phyloP scores from a whole-genome alignment of 129 eudicot species.

The Lactuca saligna region DNA sequence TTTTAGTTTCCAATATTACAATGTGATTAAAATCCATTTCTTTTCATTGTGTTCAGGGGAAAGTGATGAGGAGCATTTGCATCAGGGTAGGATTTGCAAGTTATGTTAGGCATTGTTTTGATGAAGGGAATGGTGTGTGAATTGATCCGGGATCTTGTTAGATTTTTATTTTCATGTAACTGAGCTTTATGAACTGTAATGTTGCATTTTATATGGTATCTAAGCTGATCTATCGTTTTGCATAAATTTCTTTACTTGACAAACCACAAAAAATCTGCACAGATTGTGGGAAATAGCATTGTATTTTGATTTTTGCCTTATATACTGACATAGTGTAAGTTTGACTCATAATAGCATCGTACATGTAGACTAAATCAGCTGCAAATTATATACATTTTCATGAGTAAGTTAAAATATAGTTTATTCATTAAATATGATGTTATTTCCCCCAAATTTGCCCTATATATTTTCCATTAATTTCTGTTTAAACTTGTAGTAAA shows the following conservation, averaged over 20 bases:
- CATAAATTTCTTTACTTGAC: not conserved
- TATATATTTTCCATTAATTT: too few species aligned
- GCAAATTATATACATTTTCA: too few species aligned
- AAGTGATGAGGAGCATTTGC: conserved; percentile 22
- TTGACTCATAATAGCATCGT: not conserved
- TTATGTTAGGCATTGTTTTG: not conserved
- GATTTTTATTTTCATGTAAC: not conserved
- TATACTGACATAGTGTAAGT: not conserved
- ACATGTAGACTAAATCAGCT: not conserved
- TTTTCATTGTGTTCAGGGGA: conserved; percentile 33
- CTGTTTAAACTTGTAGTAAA: too few species aligned
- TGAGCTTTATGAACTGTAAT: not conserved
- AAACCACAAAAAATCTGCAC: not conserved
- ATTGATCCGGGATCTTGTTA: not conserved
- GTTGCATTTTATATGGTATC: not conserved
- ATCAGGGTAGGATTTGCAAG: not conserved
- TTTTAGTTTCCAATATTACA: not conserved
- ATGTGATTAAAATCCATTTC: conserved; percentile 12
- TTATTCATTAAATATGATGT: too few species aligned
- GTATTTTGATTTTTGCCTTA: not conserved
- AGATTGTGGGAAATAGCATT: not conserved
- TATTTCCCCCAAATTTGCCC: too few species aligned
- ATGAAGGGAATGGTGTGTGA: not conserved
- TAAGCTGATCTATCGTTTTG: not conserved
- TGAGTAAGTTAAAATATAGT: too few species aligned